Evolutionary conservation across 805 yeast species (phyloP).

Genomic region (Candida ortonii): DNA sequence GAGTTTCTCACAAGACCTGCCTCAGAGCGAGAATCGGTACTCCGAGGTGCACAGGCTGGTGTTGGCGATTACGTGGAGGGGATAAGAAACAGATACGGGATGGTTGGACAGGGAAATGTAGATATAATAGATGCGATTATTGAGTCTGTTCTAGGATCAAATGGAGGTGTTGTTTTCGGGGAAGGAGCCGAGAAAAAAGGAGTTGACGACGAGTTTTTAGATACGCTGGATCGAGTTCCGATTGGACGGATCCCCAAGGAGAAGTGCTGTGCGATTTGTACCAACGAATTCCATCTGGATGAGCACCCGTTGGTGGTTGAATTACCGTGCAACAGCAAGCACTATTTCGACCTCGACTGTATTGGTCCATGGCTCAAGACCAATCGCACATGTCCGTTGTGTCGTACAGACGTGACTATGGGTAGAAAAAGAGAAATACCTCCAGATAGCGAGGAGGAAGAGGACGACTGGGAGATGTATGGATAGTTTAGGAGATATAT

Average conservation of each 20-base stretch:
- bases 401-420: slow-evolving; percentile 67
- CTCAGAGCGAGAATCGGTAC: background rate
- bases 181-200: slow-evolving; percentile 41
- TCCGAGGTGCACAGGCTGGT: background rate
- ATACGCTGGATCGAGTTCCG: slow-evolving; percentile 67
- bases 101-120: slow-evolving; percentile 1
- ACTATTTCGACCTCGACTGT: slow-evolving; percentile 85
- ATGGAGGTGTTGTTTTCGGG: slow-evolving; percentile 4
- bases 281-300: slow-evolving; percentile 67
- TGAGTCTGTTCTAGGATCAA: slow-evolving; percentile 11
- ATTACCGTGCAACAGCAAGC: slow-evolving; percentile 65
- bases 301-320: slow-evolving; percentile 75
- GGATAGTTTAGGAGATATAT: slow-evolving; percentile 40
- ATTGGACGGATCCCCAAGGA: slow-evolving; percentile 39
- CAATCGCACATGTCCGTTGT: slow-evolving; percentile 79
- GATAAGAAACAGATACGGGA: slow-evolving; percentile 9
- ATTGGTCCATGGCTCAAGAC: slow-evolving; percentile 83
- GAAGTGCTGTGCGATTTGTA: slow-evolving; percentile 84
- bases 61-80: slow-evolving; percentile 8
- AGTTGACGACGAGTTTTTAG: slow-evolving; percentile 68
- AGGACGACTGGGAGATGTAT: slow-evolving; percentile 77
- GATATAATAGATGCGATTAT: slow-evolving; percentile 13
- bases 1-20: slow-evolving; percentile 5
- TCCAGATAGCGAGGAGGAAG: slow-evolving; percentile 55
- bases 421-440: slow-evolving; percentile 34